These are phyloP conservation scores for Candida tropicalis DNA, from an alignment of 1,139 yeast species.

Conservation along the genomic window DNA sequence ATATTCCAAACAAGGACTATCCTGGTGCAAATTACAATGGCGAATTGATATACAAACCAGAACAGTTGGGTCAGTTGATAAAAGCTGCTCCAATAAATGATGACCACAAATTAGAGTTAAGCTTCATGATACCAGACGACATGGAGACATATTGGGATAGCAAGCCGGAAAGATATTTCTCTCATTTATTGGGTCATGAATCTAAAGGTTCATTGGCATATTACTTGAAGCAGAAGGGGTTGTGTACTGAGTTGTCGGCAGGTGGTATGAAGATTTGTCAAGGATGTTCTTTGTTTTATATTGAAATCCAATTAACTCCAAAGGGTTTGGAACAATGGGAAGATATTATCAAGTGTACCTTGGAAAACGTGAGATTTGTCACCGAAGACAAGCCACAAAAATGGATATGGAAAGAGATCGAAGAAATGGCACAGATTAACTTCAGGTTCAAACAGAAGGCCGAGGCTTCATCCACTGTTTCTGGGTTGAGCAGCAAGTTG, in stretches of 20 bases:
- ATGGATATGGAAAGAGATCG: constrained; percentile 56
- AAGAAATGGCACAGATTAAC: constrained; percentile 46
- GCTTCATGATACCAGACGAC: constrained; percentile 78
- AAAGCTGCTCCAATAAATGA: constrained; percentile 85
- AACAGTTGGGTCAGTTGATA: constrained; percentile 56
- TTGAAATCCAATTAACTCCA: constrained; percentile 76
- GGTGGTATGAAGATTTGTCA: constrained; percentile 72
- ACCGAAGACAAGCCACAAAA: constrained; percentile 53
- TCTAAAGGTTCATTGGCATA: constrained; percentile 78
- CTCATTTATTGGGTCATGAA: constrained; percentile 92
- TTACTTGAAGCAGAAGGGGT: constrained; percentile 65
- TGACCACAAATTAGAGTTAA: constrained; percentile 62
- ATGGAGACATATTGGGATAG: constrained; percentile 61
- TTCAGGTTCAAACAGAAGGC: constrained; percentile 72
- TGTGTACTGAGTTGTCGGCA: constrained; percentile 79
- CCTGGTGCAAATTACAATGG: constrained; percentile 51
- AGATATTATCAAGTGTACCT: constrained; percentile 57
- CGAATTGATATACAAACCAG: constrained; percentile 34
- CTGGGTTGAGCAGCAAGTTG: constrained; percentile 48
- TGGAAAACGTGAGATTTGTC: constrained; percentile 72
- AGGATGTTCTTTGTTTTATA: constrained; percentile 66
- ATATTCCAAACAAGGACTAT: constrained; percentile 57
- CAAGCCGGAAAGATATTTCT: constrained; percentile 68
- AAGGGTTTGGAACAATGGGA: constrained; percentile 69
- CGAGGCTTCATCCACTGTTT: constrained; percentile 62